Conservation (phyloP, 805 yeast species). For the Lipomyces starkeyi region DNA sequence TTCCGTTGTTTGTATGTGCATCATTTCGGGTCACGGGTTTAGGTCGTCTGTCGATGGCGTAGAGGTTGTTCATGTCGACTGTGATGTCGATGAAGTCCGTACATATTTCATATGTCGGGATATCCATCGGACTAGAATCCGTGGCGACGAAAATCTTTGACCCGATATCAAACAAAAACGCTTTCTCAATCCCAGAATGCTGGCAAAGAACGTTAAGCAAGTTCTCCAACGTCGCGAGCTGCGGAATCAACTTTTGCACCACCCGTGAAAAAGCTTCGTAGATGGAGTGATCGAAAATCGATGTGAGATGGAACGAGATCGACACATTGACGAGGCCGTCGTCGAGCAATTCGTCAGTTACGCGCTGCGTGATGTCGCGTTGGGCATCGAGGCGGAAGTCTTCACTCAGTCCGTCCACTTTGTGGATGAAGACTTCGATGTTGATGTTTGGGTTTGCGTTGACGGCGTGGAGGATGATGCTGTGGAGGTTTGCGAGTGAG, state of each 20-base stretch:
- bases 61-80: constrained; percentile 70
- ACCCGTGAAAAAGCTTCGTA: constrained; percentile 95
- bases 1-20: constrained; percentile 22
- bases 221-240: constrained; percentile 85
- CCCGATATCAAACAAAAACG: constrained; percentile 87
- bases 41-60: constrained; percentile 34
- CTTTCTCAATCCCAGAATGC: constrained; percentile 89
- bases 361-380: constrained; percentile 93
- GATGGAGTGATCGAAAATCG: constrained; percentile 93
- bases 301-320: constrained; percentile 87
- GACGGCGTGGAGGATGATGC: constrained; percentile 86
- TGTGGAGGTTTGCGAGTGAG: constrained; percentile 86
- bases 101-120: constrained; percentile 94
- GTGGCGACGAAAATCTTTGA: constrained; percentile 95
- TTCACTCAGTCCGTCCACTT: constrained; percentile 92
- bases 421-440: constrained; percentile 92
- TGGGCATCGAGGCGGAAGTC: constrained; percentile 94
- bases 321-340: constrained; percentile 90
- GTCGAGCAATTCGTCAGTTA: constrained; percentile 89
- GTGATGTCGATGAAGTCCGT: constrained; percentile 96
- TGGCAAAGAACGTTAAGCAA: constrained; percentile 86
- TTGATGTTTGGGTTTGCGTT: constrained; percentile 82
- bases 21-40: constrained; percentile 18
- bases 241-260: constrained; percentile 88
- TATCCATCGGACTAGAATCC: constrained; percentile 93